These are phyloP conservation scores for Funneliformis geosporum DNA, from an alignment of 192 early-diverging fungal genomes.

Conservation along the genomic window DNA sequence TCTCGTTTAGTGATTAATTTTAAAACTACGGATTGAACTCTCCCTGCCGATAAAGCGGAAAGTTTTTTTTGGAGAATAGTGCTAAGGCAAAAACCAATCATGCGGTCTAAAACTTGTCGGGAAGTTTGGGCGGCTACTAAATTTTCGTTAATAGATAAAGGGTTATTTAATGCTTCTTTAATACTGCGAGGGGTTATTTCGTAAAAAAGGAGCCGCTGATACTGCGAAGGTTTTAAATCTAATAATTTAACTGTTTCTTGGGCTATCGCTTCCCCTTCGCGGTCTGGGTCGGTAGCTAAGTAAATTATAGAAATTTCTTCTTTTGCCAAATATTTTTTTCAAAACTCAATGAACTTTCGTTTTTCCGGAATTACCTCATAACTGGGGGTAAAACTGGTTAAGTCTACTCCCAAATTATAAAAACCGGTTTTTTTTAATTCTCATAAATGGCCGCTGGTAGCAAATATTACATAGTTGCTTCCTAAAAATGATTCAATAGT, in stretches of 20 bases:
- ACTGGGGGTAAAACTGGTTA: background rate
- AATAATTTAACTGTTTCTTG: slow-evolving; percentile 6
- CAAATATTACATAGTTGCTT: slow-evolving; percentile 9
- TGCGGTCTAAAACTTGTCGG: slow-evolving; percentile 25
- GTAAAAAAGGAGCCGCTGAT: slow-evolving; percentile 21
- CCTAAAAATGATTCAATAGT: slow-evolving; percentile 27
- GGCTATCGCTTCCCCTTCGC: slow-evolving; percentile 18
- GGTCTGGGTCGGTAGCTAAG: slow-evolving; percentile 20
- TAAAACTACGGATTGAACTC: slow-evolving; percentile 25
- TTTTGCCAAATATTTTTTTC: slow-evolving; percentile 20
- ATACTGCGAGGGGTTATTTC: slow-evolving; percentile 13
- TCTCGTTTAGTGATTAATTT: slow-evolving; percentile 21
- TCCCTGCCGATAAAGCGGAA: slow-evolving; percentile 4
- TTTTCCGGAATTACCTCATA: slow-evolving; percentile 13
- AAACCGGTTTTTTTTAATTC: slow-evolving; percentile 12
- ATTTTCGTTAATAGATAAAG: slow-evolving; percentile 17
- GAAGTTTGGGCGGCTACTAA: slow-evolving; percentile 5
- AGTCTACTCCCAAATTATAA: slow-evolving; percentile 25
- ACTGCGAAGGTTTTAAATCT: background rate
- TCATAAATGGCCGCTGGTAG: slow-evolving; percentile 12
- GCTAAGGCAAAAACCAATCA: slow-evolving; percentile 25
- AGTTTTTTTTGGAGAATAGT: slow-evolving; percentile 18
- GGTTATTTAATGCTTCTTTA: slow-evolving; percentile 14
- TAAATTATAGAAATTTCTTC: slow-evolving; percentile 17
- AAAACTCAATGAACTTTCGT: background rate